Percentiles rank a stretch among this genome's conserved stretches.
Conservation (phyloP, 1,284 basidiomycete genomes). For the Trichosporon ovoides region DNA sequence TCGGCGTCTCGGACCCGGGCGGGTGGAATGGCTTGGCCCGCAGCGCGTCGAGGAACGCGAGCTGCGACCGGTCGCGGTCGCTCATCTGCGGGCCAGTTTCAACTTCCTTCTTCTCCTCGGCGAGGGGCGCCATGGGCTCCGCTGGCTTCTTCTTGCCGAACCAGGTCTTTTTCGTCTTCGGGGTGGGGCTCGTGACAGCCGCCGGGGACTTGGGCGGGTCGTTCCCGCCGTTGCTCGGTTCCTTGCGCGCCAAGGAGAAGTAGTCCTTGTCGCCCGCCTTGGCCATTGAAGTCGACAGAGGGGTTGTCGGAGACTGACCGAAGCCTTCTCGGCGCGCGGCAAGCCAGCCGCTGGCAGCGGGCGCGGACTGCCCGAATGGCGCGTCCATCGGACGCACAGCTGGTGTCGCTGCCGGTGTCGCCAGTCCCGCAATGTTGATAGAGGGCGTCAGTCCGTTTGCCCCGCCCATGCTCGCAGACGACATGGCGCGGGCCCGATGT, state of each 20-base stretch:
- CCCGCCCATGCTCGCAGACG: constrained; percentile 15
- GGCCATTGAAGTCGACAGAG: not conserved
- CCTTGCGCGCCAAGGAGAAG: constrained; percentile 32
- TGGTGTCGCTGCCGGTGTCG: constrained; percentile 61
- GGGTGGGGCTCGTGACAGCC: constrained; percentile 6
- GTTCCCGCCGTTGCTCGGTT: not conserved
- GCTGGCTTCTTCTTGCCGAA: constrained; percentile 59
- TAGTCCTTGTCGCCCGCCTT: constrained; percentile 28
- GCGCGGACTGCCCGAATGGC: constrained; percentile 30
- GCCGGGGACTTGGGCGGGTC: constrained; percentile 12
- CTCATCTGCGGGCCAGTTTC: constrained; percentile 29
- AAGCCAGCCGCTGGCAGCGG: constrained; percentile 25
- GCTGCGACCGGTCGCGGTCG: constrained; percentile 46
- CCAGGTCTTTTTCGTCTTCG: constrained; percentile 6
- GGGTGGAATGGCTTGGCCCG: constrained; percentile 65
- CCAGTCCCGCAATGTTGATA: constrained; percentile 57
- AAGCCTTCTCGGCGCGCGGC: not conserved
- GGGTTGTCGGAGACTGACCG: not conserved
- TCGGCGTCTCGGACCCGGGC: constrained; percentile 70
- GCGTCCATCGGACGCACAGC: constrained; percentile 38
- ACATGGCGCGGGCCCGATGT: constrained; percentile 33
- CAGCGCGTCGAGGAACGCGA: constrained; percentile 57
- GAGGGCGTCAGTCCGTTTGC: constrained; percentile 25
- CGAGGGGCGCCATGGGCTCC: constrained; percentile 42
- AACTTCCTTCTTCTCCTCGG: constrained; percentile 28